Conservation (phyloP, 805 yeast genomes). For the Suhomyces sp. region DNA sequence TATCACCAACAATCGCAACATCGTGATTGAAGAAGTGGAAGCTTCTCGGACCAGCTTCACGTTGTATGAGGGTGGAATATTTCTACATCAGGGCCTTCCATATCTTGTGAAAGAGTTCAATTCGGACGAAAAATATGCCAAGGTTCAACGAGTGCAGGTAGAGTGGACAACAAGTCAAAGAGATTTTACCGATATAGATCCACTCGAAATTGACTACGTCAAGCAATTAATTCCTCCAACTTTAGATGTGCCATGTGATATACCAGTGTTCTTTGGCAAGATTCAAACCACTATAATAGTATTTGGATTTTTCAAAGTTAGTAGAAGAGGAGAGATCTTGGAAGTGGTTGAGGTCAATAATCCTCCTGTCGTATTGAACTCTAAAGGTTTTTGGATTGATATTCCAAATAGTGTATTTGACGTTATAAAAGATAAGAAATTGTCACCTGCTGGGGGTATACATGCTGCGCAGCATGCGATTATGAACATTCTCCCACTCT, state of each 20-base stretch:
- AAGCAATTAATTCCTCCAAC: slow-evolving; percentile 50
- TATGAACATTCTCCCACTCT: slow-evolving; percentile 72
- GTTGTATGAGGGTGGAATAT: slow-evolving; percentile 87
- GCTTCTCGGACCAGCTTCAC: slow-evolving; percentile 88
- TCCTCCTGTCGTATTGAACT: slow-evolving; percentile 68
- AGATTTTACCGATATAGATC: slow-evolving; percentile 92
- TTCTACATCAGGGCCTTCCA: slow-evolving; percentile 89
- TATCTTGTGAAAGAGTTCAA: slow-evolving; percentile 84
- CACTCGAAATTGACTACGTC: slow-evolving; percentile 64
- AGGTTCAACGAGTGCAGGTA: slow-evolving; percentile 83
- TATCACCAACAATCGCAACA: slow-evolving; percentile 69
- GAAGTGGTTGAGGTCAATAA: slow-evolving; percentile 92
- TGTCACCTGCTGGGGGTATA: slow-evolving; percentile 85
- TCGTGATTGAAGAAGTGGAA: slow-evolving; percentile 85
- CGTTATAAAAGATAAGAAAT: slow-evolving; percentile 49
- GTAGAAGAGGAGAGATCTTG: slow-evolving; percentile 69
- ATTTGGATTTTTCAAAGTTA: slow-evolving; percentile 90
- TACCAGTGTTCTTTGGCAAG: slow-evolving; percentile 74
- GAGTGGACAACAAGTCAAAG: slow-evolving; percentile 93
- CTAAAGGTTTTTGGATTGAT: slow-evolving; percentile 92
- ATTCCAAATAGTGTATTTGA: slow-evolving; percentile 66
- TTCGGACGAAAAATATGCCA: slow-evolving; percentile 73
- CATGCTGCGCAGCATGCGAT: slow-evolving; percentile 95
- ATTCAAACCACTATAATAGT: slow-evolving; percentile 72
- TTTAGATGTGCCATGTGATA: slow-evolving; percentile 26